Base-by-base conservation (phyloP, 331 rosid species). In the Malus hybrid region DNA sequence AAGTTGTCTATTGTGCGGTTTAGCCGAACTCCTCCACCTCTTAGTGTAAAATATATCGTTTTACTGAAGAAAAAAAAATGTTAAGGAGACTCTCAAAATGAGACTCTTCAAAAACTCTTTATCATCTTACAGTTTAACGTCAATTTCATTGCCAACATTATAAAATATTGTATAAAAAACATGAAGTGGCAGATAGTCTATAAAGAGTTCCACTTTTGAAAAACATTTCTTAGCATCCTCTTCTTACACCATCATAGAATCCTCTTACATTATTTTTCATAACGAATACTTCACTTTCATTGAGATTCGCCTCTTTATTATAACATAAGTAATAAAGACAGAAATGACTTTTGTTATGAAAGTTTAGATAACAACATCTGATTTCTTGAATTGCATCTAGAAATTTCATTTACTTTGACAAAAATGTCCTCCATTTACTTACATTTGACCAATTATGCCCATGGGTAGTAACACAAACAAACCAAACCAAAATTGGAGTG, bases 1-100 rank as follows among this genome's bases (percentile, higher is more conserved):
- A 9, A 36, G 11, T 36, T 36, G 44, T 36, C 4, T 9, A 36
- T 36, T 36, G 0, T 36, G 4, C 8, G 3, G 10, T 7, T 36
- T 36, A 36, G 11, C 0, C 11, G 0, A 36, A 36, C 1, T 8
- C 0, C 0, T 0, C 0, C 12, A 9, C 0, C 1, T 36, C 0
- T 36, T 36, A 8, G 3, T 36, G 1, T 36, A 36, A 36, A 36
- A 8, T 36, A 36, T 36, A 9, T 36, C 0, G 1, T 36, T 36
- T 0, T 36, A 36, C 44, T 9, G 24, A 24, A 36, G 8, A 36
- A 36, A 36, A 30, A 30, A 34, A 34, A 0, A 8, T 36, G 1
- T 11, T 36, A 36, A 36, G 44, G 4, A 36, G 11, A 36, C 44
- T 36, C 44, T 36, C 44, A 36, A 8, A 36, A 3, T 36, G 12